Conservation (phyloP, 768 basidiomycete genomes). For the Strobilomyces confusus region DNA sequence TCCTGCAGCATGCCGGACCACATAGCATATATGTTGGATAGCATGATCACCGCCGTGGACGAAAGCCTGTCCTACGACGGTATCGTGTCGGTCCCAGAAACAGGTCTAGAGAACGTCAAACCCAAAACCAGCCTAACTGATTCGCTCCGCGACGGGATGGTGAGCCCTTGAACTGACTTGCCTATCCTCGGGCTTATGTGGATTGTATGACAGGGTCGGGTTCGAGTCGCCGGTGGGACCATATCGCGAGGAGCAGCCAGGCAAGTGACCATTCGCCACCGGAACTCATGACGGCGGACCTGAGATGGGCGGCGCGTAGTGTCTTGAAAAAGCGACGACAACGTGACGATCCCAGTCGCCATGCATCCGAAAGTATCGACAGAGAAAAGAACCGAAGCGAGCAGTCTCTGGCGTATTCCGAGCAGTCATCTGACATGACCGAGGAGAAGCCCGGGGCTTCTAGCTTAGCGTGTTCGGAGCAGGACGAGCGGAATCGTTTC, state of each 20-base stretch:
- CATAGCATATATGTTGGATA: neutral
- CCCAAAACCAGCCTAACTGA: neutral
- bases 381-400: neutral
- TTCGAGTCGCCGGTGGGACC: neutral
- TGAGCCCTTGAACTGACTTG: neutral
- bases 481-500: neutral
- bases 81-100: neutral
- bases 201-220: neutral
- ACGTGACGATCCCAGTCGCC: neutral
- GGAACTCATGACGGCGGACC: neutral
- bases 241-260: neutral
- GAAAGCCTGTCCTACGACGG: neutral
- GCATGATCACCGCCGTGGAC: neutral
- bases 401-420: neutral
- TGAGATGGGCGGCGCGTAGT: neutral
- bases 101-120: conserved; percentile 1
- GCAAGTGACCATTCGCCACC: neutral
- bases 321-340: neutral
- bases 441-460: neutral
- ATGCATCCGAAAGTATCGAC: no score
- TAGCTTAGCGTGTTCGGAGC: no score
- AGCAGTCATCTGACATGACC: neutral
- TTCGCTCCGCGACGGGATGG: neutral
- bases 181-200: neutral
- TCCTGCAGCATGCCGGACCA: neutral